Evolutionary conservation across 139 green algal genomes (phyloP).

Genomic region (Chlorella sp.): DNA sequence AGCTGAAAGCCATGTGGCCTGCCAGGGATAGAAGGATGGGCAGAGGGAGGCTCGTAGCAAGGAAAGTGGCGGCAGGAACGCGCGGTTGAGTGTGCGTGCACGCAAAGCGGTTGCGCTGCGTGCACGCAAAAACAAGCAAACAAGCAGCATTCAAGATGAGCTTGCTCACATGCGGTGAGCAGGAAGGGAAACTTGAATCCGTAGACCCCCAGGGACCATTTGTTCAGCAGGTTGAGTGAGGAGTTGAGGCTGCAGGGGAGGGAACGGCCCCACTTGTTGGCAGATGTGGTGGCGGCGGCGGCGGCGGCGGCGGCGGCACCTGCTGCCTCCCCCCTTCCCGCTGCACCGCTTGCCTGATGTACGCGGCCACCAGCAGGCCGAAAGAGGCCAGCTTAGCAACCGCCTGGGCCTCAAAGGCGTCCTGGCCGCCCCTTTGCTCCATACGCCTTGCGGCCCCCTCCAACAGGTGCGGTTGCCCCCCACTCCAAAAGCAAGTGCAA

Average conservation of each 20-base stretch:
- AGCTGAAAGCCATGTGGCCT: constrained; percentile 64
- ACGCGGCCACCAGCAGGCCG: no score
- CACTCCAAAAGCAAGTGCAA: no score
- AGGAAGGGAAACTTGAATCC: constrained; percentile 19
- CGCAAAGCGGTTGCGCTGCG: no score
- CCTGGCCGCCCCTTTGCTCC: no score
- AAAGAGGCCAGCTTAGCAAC: no score
- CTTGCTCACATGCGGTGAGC: constrained; percentile 16
- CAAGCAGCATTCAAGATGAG: neutral
- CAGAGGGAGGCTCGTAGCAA: neutral
- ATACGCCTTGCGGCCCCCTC: no score
- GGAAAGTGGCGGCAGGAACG: neutral
- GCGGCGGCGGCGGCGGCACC: neutral
- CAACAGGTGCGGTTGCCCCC: no score
- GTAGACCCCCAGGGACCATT: constrained; percentile 14
- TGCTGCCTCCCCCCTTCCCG: no score
- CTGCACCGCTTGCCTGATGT: no score
- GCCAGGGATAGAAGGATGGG: neutral
- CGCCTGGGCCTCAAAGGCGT: no score
- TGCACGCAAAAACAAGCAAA: neutral
- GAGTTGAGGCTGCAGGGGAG: constrained; percentile 12
- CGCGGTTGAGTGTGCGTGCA: neutral
- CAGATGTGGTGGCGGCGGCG: neutral
- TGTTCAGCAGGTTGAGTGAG: constrained; percentile 18
- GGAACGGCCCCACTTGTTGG: neutral